phyloP scores from a whole-genome alignment of 768 basidiomycete species.

The Lentinula guzmanii region DNA sequence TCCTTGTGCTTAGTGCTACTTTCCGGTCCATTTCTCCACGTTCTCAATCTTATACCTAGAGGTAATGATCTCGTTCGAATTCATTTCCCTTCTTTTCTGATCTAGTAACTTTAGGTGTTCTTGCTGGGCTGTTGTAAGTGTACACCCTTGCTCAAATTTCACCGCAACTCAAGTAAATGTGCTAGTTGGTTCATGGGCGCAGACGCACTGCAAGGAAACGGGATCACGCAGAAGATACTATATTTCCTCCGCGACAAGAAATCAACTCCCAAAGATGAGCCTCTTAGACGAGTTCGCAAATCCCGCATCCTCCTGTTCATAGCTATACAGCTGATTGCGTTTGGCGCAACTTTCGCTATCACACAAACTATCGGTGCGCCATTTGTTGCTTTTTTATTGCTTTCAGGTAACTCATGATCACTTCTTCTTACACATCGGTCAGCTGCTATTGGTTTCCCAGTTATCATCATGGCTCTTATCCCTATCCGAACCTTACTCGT shows the following conservation, averaged over 20 bases:
- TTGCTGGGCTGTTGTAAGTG: conserved; percentile 82
- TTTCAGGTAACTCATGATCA: conserved; percentile 2
- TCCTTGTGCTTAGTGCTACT: conserved; percentile 73
- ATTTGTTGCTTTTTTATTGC: neutral
- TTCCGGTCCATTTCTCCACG: conserved; percentile 74
- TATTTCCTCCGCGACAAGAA: conserved; percentile 72
- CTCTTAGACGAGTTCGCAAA: conserved; percentile 68
- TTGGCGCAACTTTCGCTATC: conserved; percentile 85
- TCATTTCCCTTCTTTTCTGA: neutral
- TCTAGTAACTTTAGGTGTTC: conserved; percentile 36
- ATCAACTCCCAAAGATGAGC: conserved; percentile 60
- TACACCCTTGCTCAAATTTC: neutral
- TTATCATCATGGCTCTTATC: conserved; percentile 79
- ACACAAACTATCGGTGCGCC: conserved; percentile 79
- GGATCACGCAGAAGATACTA: conserved; percentile 75
- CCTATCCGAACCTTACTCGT: conserved; percentile 70
- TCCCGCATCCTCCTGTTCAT: conserved; percentile 70
- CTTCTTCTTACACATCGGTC: neutral
- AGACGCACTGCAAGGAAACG: conserved; percentile 74
- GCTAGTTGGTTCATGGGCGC: conserved; percentile 88
- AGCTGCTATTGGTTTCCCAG: conserved; percentile 89
- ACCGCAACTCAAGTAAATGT: neutral
- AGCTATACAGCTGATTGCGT: conserved; percentile 70
- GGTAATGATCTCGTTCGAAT: conserved; percentile 24
- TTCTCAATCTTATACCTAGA: conserved; percentile 75